Conservation (phyloP, 2,329 filamentous ascomycete species). For the Xylaria polymorpha region DNA sequence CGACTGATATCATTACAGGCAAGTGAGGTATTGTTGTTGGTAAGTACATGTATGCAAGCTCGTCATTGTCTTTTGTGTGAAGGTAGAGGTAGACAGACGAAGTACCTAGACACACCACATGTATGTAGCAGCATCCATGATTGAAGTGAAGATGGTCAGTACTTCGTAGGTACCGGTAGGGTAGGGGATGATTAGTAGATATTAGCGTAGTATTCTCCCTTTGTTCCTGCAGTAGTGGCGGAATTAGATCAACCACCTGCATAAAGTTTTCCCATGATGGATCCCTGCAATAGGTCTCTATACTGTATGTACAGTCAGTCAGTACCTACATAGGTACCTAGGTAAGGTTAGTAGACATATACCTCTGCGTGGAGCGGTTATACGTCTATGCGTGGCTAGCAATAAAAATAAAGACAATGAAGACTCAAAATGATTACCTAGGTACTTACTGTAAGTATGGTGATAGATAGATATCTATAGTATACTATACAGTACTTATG, state of each 20-base stretch:
- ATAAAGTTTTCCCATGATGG: conserved; percentile 15
- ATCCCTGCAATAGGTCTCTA: not conserved
- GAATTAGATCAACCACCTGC: conserved; percentile 30
- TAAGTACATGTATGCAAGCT: too few relatives aligned
- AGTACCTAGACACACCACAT: too few relatives aligned
- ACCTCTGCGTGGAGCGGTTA: too few relatives aligned
- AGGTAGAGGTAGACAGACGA: too few relatives aligned
- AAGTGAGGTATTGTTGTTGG: too few relatives aligned
- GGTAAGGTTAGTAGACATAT: too few relatives aligned
- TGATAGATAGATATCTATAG: too few relatives aligned
- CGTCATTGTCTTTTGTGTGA: too few relatives aligned
- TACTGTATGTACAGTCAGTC: not conserved
- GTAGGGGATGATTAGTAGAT: not conserved
- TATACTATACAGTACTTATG: not conserved
- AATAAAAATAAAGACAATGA: not conserved
- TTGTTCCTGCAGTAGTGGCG: conserved; percentile 37
- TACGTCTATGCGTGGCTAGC: not conserved
- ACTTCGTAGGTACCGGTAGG: too few relatives aligned
- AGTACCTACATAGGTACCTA: too few relatives aligned
- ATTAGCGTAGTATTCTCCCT: not conserved
- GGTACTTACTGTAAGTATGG: too few relatives aligned
- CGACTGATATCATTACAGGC: not conserved
- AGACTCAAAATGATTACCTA: not conserved
- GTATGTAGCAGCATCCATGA: too few relatives aligned
- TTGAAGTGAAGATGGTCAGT: not conserved